phyloP scores from a whole-genome alignment of 2,329 filamentous ascomycete species.

The Ceratocystis colombiana region DNA sequence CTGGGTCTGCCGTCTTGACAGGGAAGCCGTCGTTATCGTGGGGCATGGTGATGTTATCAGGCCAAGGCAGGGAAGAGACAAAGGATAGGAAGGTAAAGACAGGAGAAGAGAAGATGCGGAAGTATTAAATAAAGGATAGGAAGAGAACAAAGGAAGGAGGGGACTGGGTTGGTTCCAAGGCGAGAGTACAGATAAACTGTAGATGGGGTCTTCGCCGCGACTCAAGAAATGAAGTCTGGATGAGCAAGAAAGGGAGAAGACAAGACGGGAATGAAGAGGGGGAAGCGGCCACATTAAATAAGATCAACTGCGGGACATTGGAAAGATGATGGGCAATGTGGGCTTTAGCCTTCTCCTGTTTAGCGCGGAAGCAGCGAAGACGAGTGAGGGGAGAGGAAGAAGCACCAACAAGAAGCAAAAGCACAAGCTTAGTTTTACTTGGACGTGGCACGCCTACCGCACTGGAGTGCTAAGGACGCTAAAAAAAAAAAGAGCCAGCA shows the following conservation, averaged over 20 bases:
- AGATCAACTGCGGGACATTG: not conserved
- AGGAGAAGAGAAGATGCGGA: too few species aligned
- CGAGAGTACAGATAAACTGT: slow-evolving; percentile 5
- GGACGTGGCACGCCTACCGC: slow-evolving; percentile 3
- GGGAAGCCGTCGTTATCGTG: slow-evolving; percentile 16
- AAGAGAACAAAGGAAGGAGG: not conserved
- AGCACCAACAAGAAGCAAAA: not conserved
- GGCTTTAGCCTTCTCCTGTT: not conserved
- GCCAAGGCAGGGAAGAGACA: not conserved
- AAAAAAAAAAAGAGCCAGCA: not conserved
- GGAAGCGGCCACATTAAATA: slow-evolving; percentile 22
- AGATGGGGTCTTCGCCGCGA: slow-evolving; percentile 18
- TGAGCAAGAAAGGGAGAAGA: slow-evolving; percentile 16
- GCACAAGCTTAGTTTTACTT: slow-evolving; percentile 5
- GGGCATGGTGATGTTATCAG: slow-evolving; percentile 19
- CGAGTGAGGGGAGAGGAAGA: not conserved
- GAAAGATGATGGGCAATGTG: not conserved
- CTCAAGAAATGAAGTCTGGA: slow-evolving; percentile 20
- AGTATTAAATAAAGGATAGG: not conserved
- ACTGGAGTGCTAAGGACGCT: not conserved
- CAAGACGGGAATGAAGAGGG: slow-evolving; percentile 12
- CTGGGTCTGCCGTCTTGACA: slow-evolving; percentile 22
- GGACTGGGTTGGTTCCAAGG: not conserved
- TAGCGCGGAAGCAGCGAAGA: slow-evolving; percentile 15
- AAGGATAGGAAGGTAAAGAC: not conserved